Evolutionary conservation across 495 filamentous ascomycete genomes (phyloP), one percentile per base, ranked within the genome.

Genomic region (Podospora conica): DNA sequence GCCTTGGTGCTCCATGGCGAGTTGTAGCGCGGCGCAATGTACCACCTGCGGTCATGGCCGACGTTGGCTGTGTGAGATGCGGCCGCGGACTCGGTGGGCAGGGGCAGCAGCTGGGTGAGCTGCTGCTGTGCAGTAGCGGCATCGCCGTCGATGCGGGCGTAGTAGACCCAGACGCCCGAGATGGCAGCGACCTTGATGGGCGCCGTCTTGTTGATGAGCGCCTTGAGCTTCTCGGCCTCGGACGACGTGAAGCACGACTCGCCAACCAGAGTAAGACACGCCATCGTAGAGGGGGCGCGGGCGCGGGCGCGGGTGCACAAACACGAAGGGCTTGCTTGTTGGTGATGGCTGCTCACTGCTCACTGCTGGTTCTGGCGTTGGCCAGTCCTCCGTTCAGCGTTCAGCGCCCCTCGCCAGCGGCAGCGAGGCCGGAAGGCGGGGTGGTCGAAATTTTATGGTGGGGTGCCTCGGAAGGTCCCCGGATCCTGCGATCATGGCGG

Each of bases 1-100:
- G 94, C 95, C 73, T 97, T 92, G 59, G 93, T 96, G 74, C 91
- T 96, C 95, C 95, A 98, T 77, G 95, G 95, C 48, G 92, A 97
- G 68, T 96, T 92, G 40, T 93, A 96, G 59, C 95, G 85, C 11
- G 94, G 95, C 40, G 84, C 85, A 57, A 97, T 83, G 72, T 91
- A 92, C 74, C 77, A 82, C 53, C 76, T 77, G 63, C 74, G 73
- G 9, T 69, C 68, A 23, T 71, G 71, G 58, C 74, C 78, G 60
- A 74, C 74, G 64, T 76, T 70, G 68, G 66, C 54, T 72, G 59
- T 31, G 71, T 66, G 31, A 66, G 60, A 22, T 1, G 66, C n/a
- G 6, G 65, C 53, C 33, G 56, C 61, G 9, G 68, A 18, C 12
- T 53, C 55, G 12, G 22, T 25, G 33, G 75, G 63, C 1, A 81